These are phyloP conservation scores for Tolypocladium ophioglossoides DNA, from an alignment of 2,329 filamentous ascomycete genomes.

Conservation along the genomic window DNA sequence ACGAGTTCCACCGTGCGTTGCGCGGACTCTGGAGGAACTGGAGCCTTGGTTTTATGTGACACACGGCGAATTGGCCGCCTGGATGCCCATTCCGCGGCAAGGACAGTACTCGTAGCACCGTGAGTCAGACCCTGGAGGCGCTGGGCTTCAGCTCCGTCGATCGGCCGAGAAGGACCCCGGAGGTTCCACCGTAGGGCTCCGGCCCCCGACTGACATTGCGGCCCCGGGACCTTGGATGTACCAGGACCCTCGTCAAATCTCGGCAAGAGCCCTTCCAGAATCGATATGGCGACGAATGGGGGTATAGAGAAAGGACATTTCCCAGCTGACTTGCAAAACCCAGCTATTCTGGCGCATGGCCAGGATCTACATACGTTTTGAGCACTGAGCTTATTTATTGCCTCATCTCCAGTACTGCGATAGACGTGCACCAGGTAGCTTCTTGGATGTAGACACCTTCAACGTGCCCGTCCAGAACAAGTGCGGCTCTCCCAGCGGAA, in stretches of 20 bases:
- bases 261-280: neutral
- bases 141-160: neutral
- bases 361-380: too few species aligned
- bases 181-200: neutral
- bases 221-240: neutral
- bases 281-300: neutral
- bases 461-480: slow-evolving; percentile 29
- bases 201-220: neutral
- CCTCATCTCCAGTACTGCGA: neutral
- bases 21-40: neutral
- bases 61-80: neutral
- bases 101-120: neutral
- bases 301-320: neutral
- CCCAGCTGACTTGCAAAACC: neutral
- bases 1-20: too few species aligned
- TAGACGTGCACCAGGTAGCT: neutral
- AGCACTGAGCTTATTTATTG: too few species aligned
- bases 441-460: slow-evolving; percentile 16
- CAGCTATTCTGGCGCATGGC: neutral
- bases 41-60: neutral
- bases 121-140: neutral
- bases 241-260: neutral
- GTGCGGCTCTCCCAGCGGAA: slow-evolving; percentile 14
- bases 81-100: neutral
- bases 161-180: neutral